Evolutionary conservation across 2,329 filamentous ascomycete genomes (phyloP), one percentile per base, ranked within the genome.

Genomic region (Fusarium albosuccineum): DNA sequence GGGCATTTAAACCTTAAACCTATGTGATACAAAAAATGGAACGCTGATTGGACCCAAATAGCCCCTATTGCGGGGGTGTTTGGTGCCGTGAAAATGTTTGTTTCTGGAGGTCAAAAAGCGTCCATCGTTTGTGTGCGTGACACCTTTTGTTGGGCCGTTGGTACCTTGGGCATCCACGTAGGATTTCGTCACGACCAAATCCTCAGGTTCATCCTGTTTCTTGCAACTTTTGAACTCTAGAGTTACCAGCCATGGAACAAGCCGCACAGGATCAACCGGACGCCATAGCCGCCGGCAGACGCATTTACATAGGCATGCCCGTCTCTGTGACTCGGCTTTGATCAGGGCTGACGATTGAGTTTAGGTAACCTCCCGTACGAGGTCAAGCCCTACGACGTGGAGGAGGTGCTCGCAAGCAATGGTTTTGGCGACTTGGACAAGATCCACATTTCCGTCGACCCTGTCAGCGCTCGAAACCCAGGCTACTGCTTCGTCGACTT

Each of bases 401-500:
- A 91, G 73, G 81, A 87, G 50, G 82, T 81, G 17, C 78, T 91
- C 29, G 79, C 83, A 27, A 78, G 81, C 30, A 70, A 73, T 17
- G 77, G 74, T n/a, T 80, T 83, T 14, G 75, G 65, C 4, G 67
- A 75, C 13, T 78, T 78, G 58, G 82, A 85, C 67, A 85, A 86
- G 46, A 86, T 92, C 66, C 88, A 91, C 74, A 90, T 93, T 70
- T 89, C 89, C 1, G 83, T 91, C 54, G 90, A 93, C 71, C 86
- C 89, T 2, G 87, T 91, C 75, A 90, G 86, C 30, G 87, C 85
- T 40, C 83, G 90, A 44, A 93, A 92, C 74, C 90, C 90, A 1
- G 90, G 89, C 37, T 92, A 92, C 79, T 93, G 90, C 79, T 93
- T 93, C 70, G 86, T 92, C 45, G 90, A 93, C 71, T 86, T 93